Evolutionary conservation across 495 filamentous ascomycete genomes (phyloP).

Genomic region (Cudoniella acicularis): DNA sequence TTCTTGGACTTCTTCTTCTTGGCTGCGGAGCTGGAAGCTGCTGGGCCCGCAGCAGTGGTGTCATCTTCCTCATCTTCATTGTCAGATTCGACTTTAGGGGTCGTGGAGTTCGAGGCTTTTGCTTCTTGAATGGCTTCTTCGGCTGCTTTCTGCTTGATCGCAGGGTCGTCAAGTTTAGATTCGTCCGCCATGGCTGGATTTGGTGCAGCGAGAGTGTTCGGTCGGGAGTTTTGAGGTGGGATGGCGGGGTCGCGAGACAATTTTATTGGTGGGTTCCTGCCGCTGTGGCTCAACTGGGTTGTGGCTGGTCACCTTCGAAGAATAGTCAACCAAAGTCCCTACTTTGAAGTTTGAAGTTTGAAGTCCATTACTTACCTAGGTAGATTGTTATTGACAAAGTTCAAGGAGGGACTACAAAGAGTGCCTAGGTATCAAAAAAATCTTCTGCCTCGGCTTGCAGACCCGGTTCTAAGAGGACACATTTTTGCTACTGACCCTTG

Average conservation of each 20-base stretch:
- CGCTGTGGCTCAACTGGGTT: neutral
- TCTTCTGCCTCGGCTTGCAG: no score
- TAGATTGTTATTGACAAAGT: no score
- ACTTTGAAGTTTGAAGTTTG: no score
- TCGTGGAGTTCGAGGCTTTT: conserved; percentile 11
- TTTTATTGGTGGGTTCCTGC: neutral
- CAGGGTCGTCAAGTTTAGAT: conserved; percentile 41
- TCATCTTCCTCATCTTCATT: conserved; percentile 37
- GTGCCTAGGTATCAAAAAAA: no score
- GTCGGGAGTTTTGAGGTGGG: neutral
- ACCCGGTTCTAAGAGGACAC: no score
- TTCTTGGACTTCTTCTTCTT: conserved; percentile 53
- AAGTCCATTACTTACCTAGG: no score
- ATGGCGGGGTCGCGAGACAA: conserved; percentile 4
- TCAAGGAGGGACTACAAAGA: no score
- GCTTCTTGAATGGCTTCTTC: conserved; percentile 25
- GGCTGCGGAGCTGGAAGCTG: conserved; percentile 18
- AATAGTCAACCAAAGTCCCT: no score
- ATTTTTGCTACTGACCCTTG: no score
- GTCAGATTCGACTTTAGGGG: conserved; percentile 32
- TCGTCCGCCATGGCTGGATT: conserved; percentile 38
- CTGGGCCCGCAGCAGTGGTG: conserved; percentile 14
- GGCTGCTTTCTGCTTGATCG: conserved; percentile 18
- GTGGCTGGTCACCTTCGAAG: neutral
- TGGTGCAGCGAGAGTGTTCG: neutral